These are phyloP conservation scores for Henningerozyma blattae DNA, from an alignment of 805 yeast genomes.

Conservation along the genomic window DNA sequence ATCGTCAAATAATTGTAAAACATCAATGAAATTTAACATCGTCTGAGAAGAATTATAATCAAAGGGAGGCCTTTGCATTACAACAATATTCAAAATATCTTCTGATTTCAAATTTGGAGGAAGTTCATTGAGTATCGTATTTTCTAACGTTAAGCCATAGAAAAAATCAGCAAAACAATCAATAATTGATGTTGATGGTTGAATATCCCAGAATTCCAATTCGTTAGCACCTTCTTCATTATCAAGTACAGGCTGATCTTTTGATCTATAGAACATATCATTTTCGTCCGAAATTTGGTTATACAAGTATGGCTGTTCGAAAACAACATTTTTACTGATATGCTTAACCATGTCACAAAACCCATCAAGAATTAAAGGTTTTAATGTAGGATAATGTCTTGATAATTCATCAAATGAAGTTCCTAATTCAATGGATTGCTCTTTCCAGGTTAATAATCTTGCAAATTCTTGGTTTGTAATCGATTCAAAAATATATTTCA, in stretches of 20 bases:
- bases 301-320: constrained; percentile 34
- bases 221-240: constrained; percentile 30
- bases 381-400: constrained; percentile 69
- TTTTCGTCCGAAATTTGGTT: constrained; percentile 24
- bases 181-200: constrained; percentile 32
- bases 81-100: constrained; percentile 37
- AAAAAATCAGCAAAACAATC: constrained; percentile 39
- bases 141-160: constrained; percentile 40
- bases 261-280: constrained; percentile 30
- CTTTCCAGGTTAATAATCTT: constrained; percentile 40
- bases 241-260: constrained; percentile 30
- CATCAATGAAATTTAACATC: constrained; percentile 38
- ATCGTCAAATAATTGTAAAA: constrained; percentile 45
- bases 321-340: constrained; percentile 30
- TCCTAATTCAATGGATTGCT: constrained; percentile 46
- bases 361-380: constrained; percentile 42
- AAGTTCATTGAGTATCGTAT: constrained; percentile 33
- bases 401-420: constrained; percentile 65
- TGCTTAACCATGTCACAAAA: constrained; percentile 33
- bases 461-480: constrained; percentile 40
- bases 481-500: constrained; percentile 36
- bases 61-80: constrained; percentile 43
- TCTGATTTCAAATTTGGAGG: constrained; percentile 29
- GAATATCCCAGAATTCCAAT: constrained; percentile 42
- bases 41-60: constrained; percentile 49